phyloP scores from a whole-genome alignment of 2,329 filamentous ascomycete species.

The Aspergillus intermedius region DNA sequence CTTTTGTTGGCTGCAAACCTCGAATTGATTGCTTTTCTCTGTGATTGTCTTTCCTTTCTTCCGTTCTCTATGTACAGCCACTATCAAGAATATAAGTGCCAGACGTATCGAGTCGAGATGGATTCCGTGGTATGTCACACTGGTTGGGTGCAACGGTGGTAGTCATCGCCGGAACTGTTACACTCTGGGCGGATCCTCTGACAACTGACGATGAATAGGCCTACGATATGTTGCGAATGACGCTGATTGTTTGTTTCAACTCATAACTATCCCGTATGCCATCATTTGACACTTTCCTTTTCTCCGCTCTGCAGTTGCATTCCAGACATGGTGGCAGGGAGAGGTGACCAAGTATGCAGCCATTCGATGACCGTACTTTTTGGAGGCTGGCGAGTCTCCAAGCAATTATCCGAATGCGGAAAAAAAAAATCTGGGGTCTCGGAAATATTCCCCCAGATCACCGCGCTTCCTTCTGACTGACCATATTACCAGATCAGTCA shows the following conservation, averaged over 20 bases:
- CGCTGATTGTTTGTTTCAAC: not conserved
- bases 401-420: too few species aligned
- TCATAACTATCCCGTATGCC: not conserved
- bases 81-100: too few species aligned
- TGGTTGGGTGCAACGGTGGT: slow-evolving; percentile 18
- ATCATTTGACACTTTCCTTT: not conserved
- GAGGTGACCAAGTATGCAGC: too few species aligned
- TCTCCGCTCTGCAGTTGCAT: not conserved
- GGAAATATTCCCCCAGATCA: too few species aligned
- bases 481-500: not conserved
- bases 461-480: not conserved
- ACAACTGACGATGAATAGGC: not conserved
- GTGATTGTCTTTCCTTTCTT: too few species aligned
- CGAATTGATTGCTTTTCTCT: too few species aligned
- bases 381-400: not conserved
- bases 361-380: not conserved
- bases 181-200: slow-evolving; percentile 4
- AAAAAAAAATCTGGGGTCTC: too few species aligned
- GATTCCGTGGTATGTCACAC: slow-evolving; percentile 12
- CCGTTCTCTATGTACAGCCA: too few species aligned
- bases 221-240: not conserved
- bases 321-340: not conserved
- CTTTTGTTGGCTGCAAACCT: too few species aligned
- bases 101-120: too few species aligned
- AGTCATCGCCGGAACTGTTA: slow-evolving; percentile 17